Conservation (phyloP, 148 eudicot species). For the Amaranthus cruentus region DNA sequence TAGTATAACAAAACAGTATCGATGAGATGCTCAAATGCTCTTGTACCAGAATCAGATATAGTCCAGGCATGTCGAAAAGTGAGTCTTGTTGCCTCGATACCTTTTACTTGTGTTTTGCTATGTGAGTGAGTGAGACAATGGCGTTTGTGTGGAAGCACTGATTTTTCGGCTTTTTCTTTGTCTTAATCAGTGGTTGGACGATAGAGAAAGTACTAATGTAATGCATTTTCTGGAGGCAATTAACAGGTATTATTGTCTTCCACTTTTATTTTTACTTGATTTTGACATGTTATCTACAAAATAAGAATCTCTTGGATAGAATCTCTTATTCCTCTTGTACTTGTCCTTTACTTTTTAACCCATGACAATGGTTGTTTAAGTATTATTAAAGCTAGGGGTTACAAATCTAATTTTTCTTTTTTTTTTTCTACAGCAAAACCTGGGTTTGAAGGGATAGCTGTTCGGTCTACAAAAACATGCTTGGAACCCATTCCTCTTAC, state of each 20-base stretch:
- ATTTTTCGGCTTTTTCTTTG: not conserved
- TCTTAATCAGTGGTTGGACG: constrained; percentile 60
- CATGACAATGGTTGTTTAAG: not conserved
- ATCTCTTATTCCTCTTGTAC: not conserved
- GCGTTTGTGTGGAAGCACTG: not conserved
- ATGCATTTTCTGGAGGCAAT: constrained; percentile 77
- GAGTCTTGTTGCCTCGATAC: constrained; percentile 22
- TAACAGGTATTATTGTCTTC: constrained; percentile 47
- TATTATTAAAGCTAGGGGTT: not conserved
- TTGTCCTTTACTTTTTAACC: not conserved
- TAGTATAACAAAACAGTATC: too few relatives aligned
- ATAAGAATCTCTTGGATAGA: not conserved
- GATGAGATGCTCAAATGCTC: too few relatives aligned
- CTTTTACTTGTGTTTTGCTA: not conserved
- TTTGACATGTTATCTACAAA: constrained; percentile 5
- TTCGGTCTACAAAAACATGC: too few relatives aligned
- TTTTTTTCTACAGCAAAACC: too few relatives aligned
- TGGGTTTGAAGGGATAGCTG: too few relatives aligned
- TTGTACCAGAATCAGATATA: constrained; percentile 67
- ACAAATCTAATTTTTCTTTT: too few relatives aligned
- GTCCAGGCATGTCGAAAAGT: constrained; percentile 78
- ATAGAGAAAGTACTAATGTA: constrained; percentile 66
- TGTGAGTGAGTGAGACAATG: not conserved
- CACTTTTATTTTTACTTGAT: not conserved
- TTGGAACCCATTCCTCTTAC: too few relatives aligned